Percentiles rank a stretch among this genome's conserved stretches.
Conservation (phyloP, 148 eudicot genomes). For the Amaranthus cruentus region DNA sequence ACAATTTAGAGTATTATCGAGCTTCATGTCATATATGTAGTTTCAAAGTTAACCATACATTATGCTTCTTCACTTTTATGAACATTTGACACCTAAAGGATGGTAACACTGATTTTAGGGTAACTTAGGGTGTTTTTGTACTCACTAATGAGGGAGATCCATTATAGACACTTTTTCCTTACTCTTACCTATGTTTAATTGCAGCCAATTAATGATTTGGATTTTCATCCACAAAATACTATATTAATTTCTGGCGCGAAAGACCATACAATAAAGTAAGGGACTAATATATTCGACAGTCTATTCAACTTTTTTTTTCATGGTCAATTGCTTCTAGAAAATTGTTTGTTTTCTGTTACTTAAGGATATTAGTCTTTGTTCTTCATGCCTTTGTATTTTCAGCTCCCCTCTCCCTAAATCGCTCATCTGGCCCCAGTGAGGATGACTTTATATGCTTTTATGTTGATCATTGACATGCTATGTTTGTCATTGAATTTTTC, state of each 20-base stretch:
- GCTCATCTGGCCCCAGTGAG: no score
- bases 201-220: conserved; percentile 89
- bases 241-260: conserved; percentile 75
- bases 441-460: neutral
- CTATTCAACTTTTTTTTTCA: conserved; percentile 1
- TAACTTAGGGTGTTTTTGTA: neutral
- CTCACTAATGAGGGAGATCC: neutral
- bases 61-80: conserved; percentile 6
- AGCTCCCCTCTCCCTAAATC: no score
- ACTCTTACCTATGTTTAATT: conserved; percentile 19
- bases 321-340: neutral
- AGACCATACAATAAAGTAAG: conserved; percentile 84
- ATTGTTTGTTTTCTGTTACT: neutral
- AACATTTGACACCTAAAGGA: neutral
- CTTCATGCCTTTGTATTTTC: neutral
- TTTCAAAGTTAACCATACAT: neutral
- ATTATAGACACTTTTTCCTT: conserved; percentile 1
- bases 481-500: conserved; percentile 20
- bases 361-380: neutral
- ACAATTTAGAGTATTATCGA: neutral
- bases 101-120: neutral
- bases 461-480: conserved; percentile 1
- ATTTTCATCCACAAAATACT: conserved; percentile 81
- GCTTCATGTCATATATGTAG: neutral
- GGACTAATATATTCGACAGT: neutral